phyloP scores from a whole-genome alignment of 1,284 basidiomycete species.

The Austroboletus novae-zelandiae region DNA sequence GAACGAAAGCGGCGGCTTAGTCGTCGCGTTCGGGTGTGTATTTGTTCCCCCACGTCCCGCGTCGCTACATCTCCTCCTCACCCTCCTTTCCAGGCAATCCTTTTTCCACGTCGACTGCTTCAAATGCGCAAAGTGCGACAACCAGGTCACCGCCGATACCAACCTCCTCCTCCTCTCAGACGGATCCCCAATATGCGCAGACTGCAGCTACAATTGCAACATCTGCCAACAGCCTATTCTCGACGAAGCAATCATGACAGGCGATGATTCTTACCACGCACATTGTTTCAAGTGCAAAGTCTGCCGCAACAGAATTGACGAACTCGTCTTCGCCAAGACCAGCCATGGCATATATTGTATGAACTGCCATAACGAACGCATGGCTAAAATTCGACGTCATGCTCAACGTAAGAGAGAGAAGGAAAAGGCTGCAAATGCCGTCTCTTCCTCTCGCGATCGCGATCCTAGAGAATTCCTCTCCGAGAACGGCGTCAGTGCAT shows the following conservation, averaged over 20 bases:
- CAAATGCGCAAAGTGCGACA: constrained; percentile 79
- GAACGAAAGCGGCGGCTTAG: constrained; percentile 80
- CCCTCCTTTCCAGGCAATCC: constrained; percentile 55
- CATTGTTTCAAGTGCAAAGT: constrained; percentile 98
- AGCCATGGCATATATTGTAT: constrained; percentile 99
- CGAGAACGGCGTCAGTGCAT: constrained; percentile 40
- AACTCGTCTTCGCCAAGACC: constrained; percentile 98
- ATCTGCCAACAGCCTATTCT: constrained; percentile 90
- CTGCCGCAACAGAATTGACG: constrained; percentile 93
- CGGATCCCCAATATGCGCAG: constrained; percentile 94
- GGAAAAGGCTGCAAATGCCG: constrained; percentile 40
- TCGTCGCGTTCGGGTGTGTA: constrained; percentile 87
- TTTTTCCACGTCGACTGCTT: constrained; percentile 84
- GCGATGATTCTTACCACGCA: constrained; percentile 97
- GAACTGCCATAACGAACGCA: constrained; percentile 96
- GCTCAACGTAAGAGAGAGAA: constrained; percentile 71
- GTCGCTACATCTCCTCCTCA: not conserved
- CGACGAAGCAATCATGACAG: constrained; percentile 98
- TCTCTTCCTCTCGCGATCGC: constrained; percentile 45
- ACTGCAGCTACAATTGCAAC: constrained; percentile 96
- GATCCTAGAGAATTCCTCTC: constrained; percentile 38
- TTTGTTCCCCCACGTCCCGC: not conserved
- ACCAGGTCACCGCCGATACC: constrained; percentile 87
- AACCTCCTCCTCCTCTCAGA: constrained; percentile 95
- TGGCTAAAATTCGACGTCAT: constrained; percentile 87